These are phyloP conservation scores for Alternaria triticina DNA, from an alignment of 2,329 filamentous ascomycete genomes.

Conservation along the genomic window DNA sequence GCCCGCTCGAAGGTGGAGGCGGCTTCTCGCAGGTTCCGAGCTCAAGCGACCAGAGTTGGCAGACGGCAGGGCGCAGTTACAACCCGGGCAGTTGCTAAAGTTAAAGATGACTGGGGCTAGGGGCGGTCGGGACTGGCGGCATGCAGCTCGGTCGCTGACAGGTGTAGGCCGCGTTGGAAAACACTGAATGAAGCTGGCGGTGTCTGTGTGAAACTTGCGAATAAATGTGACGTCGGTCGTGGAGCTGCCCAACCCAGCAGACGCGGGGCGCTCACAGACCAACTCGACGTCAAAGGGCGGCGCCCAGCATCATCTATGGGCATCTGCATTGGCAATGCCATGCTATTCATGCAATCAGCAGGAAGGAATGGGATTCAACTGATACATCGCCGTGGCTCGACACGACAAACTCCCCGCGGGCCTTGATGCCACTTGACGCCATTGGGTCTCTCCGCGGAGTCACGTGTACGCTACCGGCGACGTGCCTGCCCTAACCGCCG, in stretches of 20 bases:
- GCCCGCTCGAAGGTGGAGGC: slow-evolving; percentile 29
- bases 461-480: slow-evolving; percentile 20
- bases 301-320: background rate
- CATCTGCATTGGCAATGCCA: background rate
- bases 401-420: background rate
- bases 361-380: background rate
- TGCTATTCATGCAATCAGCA: background rate
- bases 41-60: slow-evolving; percentile 16
- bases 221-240: slow-evolving; percentile 34
- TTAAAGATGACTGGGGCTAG: slow-evolving; percentile 15
- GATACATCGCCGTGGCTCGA: background rate
- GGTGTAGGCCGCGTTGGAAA: slow-evolving; percentile 6
- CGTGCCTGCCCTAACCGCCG: slow-evolving; percentile 20
- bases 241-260: slow-evolving; percentile 5
- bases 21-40: slow-evolving; percentile 39
- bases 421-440: slow-evolving; percentile 5
- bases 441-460: slow-evolving; percentile 13
- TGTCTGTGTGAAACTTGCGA: slow-evolving; percentile 14
- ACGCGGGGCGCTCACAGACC: slow-evolving; percentile 12
- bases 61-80: slow-evolving; percentile 16
- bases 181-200: slow-evolving; percentile 6
- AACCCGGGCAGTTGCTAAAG: slow-evolving; percentile 16
- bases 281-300: background rate
- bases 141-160: slow-evolving; percentile 17
- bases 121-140: slow-evolving; percentile 17